Percentiles rank a stretch among this genome's conserved stretches.
These are phyloP conservation scores for Solanum gracilifrons DNA, from an alignment of 257 asterid genomes.

Conservation along the genomic window DNA sequence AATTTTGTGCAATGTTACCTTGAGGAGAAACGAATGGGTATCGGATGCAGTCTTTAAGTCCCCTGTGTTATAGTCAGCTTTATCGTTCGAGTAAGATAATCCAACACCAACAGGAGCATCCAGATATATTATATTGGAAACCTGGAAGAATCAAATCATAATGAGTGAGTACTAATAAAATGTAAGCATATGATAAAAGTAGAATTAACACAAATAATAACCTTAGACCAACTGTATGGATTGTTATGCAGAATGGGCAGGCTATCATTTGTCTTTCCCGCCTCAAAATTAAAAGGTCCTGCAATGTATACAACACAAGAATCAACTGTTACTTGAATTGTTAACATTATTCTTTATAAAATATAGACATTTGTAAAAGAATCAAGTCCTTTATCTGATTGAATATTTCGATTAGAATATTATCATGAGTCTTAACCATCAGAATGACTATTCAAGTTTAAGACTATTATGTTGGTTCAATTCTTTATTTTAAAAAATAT, in stretches of 20 bases:
- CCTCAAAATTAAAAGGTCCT: conserved; percentile 89
- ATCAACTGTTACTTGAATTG: neutral
- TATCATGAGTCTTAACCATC: too few relatives aligned
- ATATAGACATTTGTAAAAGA: neutral
- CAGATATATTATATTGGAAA: conserved; percentile 61
- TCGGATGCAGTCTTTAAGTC: conserved; percentile 80
- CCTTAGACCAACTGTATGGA: conserved; percentile 97
- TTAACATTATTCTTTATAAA: too few relatives aligned
- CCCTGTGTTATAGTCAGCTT: conserved; percentile 65
- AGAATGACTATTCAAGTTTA: too few relatives aligned
- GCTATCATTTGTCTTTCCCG: conserved; percentile 41
- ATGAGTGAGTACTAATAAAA: neutral
- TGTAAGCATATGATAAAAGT: neutral
- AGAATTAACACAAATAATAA: conserved; percentile 14
- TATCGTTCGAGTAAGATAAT: conserved; percentile 56
- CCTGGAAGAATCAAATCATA: conserved; percentile 26
- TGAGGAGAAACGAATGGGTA: conserved; percentile 75
- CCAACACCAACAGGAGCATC: conserved; percentile 98
- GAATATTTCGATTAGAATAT: too few relatives aligned
- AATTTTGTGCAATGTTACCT: conserved; percentile 24
- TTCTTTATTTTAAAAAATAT: too few relatives aligned
- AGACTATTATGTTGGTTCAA: neutral
- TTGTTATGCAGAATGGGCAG: conserved; percentile 72
- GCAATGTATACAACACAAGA: conserved; percentile 7
- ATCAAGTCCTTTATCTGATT: neutral